Evolutionary conservation across 179 eudicot species (phyloP).

Genomic region (Kewa caespitosa): DNA sequence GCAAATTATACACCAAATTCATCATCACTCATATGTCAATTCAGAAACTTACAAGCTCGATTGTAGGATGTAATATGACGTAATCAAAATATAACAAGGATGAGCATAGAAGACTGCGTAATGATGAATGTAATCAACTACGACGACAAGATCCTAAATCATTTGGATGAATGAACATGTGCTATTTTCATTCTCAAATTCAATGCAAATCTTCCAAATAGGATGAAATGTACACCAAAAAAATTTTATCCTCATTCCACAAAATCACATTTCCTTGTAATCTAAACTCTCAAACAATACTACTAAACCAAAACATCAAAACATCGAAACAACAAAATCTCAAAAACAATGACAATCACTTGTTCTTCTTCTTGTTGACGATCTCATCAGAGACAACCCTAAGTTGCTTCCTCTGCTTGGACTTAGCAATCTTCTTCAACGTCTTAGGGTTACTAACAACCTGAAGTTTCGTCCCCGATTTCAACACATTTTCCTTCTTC

Average conservation of each 20-base stretch:
- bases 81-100: no score
- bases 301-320: no score
- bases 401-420: constrained; percentile 67
- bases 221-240: background rate
- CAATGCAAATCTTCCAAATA: background rate
- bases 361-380: constrained; percentile 29
- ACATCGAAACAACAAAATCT: background rate
- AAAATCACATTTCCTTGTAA: background rate
- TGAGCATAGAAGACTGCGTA: no score
- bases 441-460: constrained; percentile 79
- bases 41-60: no score
- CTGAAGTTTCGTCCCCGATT: constrained; percentile 77
- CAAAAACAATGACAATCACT: background rate
- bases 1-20: no score
- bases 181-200: background rate
- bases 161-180: no score
- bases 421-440: constrained; percentile 74
- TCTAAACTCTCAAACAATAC: background rate
- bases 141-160: no score
- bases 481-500: constrained; percentile 74
- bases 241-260: background rate
- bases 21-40: no score
- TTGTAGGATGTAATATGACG: no score
- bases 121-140: no score
- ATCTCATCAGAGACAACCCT: constrained; percentile 76